These are phyloP conservation scores for Candida tallmaniae DNA, from an alignment of 805 yeast genomes.

Conservation along the genomic window DNA sequence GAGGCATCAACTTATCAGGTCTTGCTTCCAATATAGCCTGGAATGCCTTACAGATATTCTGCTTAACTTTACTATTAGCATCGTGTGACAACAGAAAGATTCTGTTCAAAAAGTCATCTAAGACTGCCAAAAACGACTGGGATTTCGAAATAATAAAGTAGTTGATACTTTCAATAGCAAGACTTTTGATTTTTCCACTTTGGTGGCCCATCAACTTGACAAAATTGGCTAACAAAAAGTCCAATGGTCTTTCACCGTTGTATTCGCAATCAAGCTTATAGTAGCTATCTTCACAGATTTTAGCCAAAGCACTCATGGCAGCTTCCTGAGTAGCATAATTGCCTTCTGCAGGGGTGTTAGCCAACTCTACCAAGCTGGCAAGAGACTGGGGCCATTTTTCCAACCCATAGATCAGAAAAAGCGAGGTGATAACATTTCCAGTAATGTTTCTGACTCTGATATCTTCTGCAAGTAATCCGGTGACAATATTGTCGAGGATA, in stretches of 20 bases:
- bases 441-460: conserved; percentile 79
- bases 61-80: conserved; percentile 53
- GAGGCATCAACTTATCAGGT: conserved; percentile 77
- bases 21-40: conserved; percentile 64
- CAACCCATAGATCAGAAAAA: conserved; percentile 67
- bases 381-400: conserved; percentile 70
- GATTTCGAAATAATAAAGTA: conserved; percentile 68
- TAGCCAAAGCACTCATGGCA: conserved; percentile 74
- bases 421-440: conserved; percentile 83
- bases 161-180: conserved; percentile 66
- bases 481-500: conserved; percentile 41
- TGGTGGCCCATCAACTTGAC: conserved; percentile 37
- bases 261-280: conserved; percentile 59
- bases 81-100: conserved; percentile 70
- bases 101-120: conserved; percentile 62
- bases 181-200: conserved; percentile 51
- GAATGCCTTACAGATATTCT: conserved; percentile 75
- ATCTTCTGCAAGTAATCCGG: conserved; percentile 53
- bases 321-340: conserved; percentile 51
- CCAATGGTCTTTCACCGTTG: conserved; percentile 63
- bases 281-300: conserved; percentile 87
- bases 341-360: conserved; percentile 24
- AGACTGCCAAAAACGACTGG: conserved; percentile 56
- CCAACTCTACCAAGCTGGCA: conserved; percentile 62
- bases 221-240: conserved; percentile 62